Evolutionary conservation across 2,329 filamentous ascomycete genomes (phyloP), one percentile per base, ranked within the genome.

Genomic region (Penicillium italicum): DNA sequence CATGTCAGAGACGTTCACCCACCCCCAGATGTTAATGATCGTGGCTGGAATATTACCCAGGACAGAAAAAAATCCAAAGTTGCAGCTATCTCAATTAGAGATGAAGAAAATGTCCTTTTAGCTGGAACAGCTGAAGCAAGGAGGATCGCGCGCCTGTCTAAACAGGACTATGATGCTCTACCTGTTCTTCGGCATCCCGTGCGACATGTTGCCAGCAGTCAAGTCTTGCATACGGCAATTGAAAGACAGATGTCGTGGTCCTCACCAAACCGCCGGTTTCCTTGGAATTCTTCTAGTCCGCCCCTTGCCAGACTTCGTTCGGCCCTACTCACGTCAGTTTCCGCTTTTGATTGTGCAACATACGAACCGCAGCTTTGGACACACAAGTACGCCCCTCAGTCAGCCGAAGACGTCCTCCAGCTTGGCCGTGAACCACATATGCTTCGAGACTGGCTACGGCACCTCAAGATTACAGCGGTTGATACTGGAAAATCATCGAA

Each of bases 361-460:
- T 96, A 89, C 63, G 93, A 97, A 67, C 79, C 78, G 2, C 74
- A 81, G 28, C 74, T 84, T 9, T 99, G 94, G 94, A 72, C 80
- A 2, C 87, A 93, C 38, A 97, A 97, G 67, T 96, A 97, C 73
- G 84, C 89, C 0, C 94, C 94, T 0, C 74, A 72, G 26, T 78
- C 75, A 34, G 85, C 90, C 2, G 77, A 77, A 4, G 85, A 93
- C 55, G 86, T 97, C 1, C 77, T 99, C 11, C 92, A 97, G 66
- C 71, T 78, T 16, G 87, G 88, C 2, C 82, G 78, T 42, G 90
- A 97, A 70, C 85, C 85, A 1, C 67, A 79, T 1, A 76, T 93
- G 9, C 75, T 99, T 24, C 86, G 85, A 55, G 84, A 93, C 57
- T 99, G 94, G 94, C 77, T 99, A 8, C 80, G 84, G 55, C 85